phyloP scores from a whole-genome alignment of 768 basidiomycete genomes.

The Suillus subluteus region DNA sequence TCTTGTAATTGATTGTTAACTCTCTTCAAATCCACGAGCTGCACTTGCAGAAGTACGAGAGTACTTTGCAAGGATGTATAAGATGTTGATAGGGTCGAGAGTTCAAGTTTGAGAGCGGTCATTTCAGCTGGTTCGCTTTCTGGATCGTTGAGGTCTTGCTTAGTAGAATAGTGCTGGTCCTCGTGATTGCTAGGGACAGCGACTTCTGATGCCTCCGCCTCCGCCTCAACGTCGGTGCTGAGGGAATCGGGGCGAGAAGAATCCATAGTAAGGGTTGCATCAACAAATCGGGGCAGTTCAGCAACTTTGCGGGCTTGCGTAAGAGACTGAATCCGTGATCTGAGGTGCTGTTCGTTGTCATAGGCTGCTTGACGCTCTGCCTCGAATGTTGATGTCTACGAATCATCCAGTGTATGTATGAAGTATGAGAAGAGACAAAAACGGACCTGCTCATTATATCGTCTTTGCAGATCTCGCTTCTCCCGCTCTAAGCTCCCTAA shows the following conservation, averaged over 20 bases:
- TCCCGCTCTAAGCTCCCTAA: conserved; percentile 89
- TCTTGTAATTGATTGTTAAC: conserved; percentile 90
- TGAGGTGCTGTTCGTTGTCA: conserved; percentile 92
- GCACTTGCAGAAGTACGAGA: conserved; percentile 79
- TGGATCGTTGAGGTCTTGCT: conserved; percentile 61
- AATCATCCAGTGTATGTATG: conserved; percentile 14
- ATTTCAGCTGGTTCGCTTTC: conserved; percentile 86
- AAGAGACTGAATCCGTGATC: conserved; percentile 85
- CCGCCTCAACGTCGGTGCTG: conserved; percentile 43
- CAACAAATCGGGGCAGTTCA: conserved; percentile 39
- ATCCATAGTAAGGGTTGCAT: conserved; percentile 19
- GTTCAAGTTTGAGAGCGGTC: conserved; percentile 79
- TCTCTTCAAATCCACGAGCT: conserved; percentile 84
- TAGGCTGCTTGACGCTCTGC: conserved; percentile 91
- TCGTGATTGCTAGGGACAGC: conserved; percentile 29
- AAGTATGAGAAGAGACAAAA: conserved; percentile 21
- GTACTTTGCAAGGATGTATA: conserved; percentile 84
- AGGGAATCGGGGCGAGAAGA: conserved; percentile 8
- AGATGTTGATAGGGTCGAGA: conserved; percentile 86
- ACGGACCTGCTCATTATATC: conserved; percentile 86
- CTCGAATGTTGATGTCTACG: conserved; percentile 84
- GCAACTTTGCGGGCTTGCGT: conserved; percentile 64
- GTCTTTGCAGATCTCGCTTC: conserved; percentile 77
- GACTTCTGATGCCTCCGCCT: conserved; percentile 43
- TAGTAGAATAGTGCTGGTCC: conserved; percentile 27